Conservation (phyloP, 495 filamentous ascomycete species). For the Penicillium canescens region DNA sequence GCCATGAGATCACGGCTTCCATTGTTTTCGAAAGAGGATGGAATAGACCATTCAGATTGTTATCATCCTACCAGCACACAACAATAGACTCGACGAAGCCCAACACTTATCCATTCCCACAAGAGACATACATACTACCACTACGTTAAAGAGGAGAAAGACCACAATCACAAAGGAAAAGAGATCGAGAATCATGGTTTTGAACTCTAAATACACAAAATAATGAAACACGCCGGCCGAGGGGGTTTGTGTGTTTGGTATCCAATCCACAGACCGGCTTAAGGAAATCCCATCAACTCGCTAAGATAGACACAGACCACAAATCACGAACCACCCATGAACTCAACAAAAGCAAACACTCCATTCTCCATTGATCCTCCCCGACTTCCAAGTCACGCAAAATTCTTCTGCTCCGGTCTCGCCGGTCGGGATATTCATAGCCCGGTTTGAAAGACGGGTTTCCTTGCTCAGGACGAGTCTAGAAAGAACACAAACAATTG, state of each 20-base stretch:
- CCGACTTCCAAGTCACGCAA: background rate
- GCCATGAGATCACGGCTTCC: too few relatives aligned
- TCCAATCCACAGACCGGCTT: conserved; percentile 29
- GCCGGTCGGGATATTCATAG: background rate
- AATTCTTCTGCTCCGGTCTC: background rate
- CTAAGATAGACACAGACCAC: conserved; percentile 19
- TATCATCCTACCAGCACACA: too few relatives aligned
- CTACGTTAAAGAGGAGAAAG: conserved; percentile 3
- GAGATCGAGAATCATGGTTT: conserved; percentile 27
- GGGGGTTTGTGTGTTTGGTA: conserved; percentile 19
- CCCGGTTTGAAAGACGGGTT: too few relatives aligned
- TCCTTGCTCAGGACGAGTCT: conserved; percentile 8
- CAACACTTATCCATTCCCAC: background rate
- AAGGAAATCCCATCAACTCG: conserved; percentile 31
- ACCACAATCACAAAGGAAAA: conserved; percentile 15
- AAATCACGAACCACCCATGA: background rate
- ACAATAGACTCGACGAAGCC: too few relatives aligned
- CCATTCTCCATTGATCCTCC: background rate
- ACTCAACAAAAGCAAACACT: background rate
- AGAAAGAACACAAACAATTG: background rate
- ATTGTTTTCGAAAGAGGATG: too few relatives aligned
- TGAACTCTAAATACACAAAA: conserved; percentile 51
- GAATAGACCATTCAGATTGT: too few relatives aligned
- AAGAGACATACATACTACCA: background rate
- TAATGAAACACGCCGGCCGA: conserved; percentile 46